Evolutionary conservation across 805 yeast species (phyloP), one percentile per base, ranked within the genome.

Genomic region (Teunomyces atbi): DNA sequence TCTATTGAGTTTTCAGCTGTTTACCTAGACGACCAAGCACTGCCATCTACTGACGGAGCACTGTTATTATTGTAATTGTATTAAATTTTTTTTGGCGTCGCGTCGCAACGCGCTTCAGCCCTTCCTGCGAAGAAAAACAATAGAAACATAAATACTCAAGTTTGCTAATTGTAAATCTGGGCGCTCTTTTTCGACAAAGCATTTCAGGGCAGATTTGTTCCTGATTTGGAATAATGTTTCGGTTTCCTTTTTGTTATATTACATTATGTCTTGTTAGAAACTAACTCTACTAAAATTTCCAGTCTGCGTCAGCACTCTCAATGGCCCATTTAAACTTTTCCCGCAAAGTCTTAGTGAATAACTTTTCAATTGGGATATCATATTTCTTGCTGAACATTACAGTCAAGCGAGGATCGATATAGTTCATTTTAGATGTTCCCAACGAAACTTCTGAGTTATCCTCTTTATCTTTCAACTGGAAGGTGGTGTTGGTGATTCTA

Each of bases 251-350:
- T 21, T 15, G 27, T 21, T 36, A 36, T 36, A 36, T 21, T 36
- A 36, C 39, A 20, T 12, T 20, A 12, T 36, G 3, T 19, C 13
- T 13, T 19, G 19, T 3, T 35, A 36, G 16, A 21, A 16, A 21
- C 27, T n/a, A n/a, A 18, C 8, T 28, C 28, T 11, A 21, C 30
- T 66, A 91, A 61, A 91, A 91, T 54, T 80, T 76, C 98, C 98
- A 91, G 57, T 88, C 69, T 54, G 81, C 89, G 62, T 86, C 97
- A 3, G 83, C 90, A 44, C 91, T 83, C 64, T 91, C 96, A 44
- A 92, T 85, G 26, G 98, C 98, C 98, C 98, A 92, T 40, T 81
- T 83, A 69, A 92, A 92, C 70, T 92, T 92, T 36, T 91, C 97
- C 50, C 97, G 73, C 45, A 92, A 71, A 0, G 98, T 88, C 69